These are phyloP conservation scores for Tolypocladium pustulatum DNA, from an alignment of 2,329 filamentous ascomycete species.

Conservation along the genomic window DNA sequence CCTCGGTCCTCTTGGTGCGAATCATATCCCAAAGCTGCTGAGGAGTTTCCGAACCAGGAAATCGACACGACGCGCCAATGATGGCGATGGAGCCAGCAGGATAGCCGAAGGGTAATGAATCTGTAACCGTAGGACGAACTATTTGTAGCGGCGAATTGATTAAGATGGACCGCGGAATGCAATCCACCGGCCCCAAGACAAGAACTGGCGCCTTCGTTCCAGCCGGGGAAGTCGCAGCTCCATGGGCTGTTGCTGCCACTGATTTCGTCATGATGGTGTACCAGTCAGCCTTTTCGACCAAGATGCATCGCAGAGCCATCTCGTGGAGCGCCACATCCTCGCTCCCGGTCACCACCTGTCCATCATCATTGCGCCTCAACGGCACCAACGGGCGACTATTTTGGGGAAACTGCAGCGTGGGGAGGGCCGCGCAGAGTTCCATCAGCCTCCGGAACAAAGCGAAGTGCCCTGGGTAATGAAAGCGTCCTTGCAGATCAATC, in stretches of 20 bases:
- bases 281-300: not conserved
- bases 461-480: not conserved
- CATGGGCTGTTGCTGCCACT: not conserved
- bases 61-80: constrained; percentile 1
- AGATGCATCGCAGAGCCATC: not conserved
- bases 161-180: not conserved
- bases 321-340: not conserved
- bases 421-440: not conserved
- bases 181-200: not conserved
- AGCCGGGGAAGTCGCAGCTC: not conserved
- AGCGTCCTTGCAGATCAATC: not conserved
- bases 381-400: not conserved
- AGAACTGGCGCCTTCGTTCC: not conserved
- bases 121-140: not conserved
- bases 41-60: not conserved
- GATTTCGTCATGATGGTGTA: not conserved
- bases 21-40: constrained; percentile 10
- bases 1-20: not conserved
- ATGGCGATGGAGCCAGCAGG: not conserved
- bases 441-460: not conserved
- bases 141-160: not conserved
- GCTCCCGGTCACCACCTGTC: not conserved
- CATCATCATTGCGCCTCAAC: not conserved
- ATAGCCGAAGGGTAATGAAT: not conserved
- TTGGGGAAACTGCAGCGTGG: not conserved